phyloP scores from a whole-genome alignment of 371 early-diverging fungal genomes.

The Apophysomyces ossiformis region DNA sequence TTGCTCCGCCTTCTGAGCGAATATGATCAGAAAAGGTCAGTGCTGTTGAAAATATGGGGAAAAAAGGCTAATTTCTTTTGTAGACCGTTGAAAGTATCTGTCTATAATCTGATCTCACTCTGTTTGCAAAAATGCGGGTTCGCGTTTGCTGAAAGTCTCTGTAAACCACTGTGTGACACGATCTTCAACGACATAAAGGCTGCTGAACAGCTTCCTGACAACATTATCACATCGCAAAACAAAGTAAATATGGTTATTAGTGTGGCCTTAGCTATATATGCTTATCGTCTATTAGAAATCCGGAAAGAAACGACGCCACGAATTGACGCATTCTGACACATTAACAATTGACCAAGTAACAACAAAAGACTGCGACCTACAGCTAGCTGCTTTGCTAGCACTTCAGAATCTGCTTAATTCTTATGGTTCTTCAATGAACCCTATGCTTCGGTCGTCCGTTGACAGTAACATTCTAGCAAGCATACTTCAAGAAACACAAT shows the following conservation, averaged over 20 bases:
- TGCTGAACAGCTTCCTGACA: conserved; percentile 12
- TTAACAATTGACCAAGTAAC: conserved; percentile 13
- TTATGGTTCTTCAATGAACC: conserved; percentile 42
- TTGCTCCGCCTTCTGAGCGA: conserved; percentile 45
- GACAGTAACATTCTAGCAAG: conserved; percentile 37
- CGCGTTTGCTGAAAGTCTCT: conserved; percentile 40
- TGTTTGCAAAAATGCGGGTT: conserved; percentile 53
- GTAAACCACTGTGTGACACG: conserved; percentile 36
- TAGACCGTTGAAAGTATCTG: conserved; percentile 40
- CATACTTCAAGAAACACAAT: conserved; percentile 32
- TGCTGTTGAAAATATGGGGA: background rate
- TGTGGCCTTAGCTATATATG: background rate
- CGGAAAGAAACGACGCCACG: conserved; percentile 44
- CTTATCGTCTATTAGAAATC: conserved; percentile 22
- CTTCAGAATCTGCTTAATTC: conserved; percentile 24
- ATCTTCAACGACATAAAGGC: conserved; percentile 38
- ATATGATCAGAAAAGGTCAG: conserved; percentile 41
- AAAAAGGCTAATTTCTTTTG: background rate
- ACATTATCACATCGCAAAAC: background rate
- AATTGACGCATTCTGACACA: conserved; percentile 45
- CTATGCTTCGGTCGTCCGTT: conserved; percentile 25
- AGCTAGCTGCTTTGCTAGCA: conserved; percentile 32
- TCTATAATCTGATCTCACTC: conserved; percentile 42
- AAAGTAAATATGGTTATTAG: background rate
- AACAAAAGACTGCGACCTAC: conserved; percentile 29